These are phyloP conservation scores for Lentinula raphanica DNA, from an alignment of 768 basidiomycete genomes.

Conservation along the genomic window DNA sequence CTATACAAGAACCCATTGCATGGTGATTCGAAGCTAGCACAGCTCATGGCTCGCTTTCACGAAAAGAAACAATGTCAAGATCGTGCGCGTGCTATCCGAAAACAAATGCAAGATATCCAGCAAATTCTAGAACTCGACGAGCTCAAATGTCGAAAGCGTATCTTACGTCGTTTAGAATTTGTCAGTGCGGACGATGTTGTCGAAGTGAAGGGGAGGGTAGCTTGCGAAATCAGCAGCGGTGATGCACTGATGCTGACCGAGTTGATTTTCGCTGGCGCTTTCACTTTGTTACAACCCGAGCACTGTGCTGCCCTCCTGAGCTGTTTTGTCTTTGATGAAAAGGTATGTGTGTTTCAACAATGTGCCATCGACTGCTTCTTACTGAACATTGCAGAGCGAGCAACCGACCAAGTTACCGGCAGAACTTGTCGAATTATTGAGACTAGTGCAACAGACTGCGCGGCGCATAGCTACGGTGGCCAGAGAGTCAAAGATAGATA, in stretches of 20 bases:
- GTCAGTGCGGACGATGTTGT: conserved; percentile 87
- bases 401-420: conserved; percentile 83
- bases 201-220: conserved; percentile 96
- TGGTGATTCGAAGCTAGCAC: conserved; percentile 70
- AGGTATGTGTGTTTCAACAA: conserved; percentile 44
- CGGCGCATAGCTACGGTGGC: conserved; percentile 93
- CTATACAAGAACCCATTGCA: conserved; percentile 78
- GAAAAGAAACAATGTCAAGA: conserved; percentile 68
- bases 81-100: conserved; percentile 75
- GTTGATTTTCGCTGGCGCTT: conserved; percentile 94
- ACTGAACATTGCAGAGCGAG: conserved; percentile 71
- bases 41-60: conserved; percentile 74
- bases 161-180: conserved; percentile 87
- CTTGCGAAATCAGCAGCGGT: conserved; percentile 96
- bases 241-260: conserved; percentile 96
- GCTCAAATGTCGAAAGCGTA: conserved; percentile 91
- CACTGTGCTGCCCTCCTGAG: conserved; percentile 92
- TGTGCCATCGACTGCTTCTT: conserved; percentile 4
- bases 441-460: conserved; percentile 94
- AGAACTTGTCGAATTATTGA: conserved; percentile 86
- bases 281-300: conserved; percentile 92
- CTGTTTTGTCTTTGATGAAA: conserved; percentile 97
- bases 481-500: conserved; percentile 82
- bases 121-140: conserved; percentile 95
- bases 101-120: conserved; percentile 82